phyloP scores from a whole-genome alignment of 1,139 yeast species.

The Saccharomyces hybrid region DNA sequence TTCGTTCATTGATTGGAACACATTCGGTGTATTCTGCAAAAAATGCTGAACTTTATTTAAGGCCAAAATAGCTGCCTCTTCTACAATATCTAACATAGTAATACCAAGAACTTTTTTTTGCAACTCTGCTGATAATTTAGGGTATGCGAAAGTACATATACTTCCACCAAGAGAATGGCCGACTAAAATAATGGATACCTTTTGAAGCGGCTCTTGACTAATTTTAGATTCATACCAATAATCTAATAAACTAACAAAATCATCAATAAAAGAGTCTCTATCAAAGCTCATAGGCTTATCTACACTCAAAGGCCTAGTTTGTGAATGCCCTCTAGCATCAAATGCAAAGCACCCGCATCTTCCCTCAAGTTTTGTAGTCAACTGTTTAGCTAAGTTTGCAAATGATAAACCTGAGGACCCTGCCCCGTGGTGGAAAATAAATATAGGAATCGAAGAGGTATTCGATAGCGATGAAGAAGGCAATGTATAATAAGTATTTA shows the following conservation, averaged over 20 bases:
- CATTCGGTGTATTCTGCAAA: conserved; percentile 51
- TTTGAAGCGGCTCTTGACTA: conserved; percentile 16
- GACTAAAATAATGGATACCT: conserved; percentile 43
- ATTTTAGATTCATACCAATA: conserved; percentile 30
- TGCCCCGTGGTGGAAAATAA: conserved; percentile 87
- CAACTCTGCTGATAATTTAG: conserved; percentile 23
- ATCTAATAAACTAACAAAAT: conserved; percentile 44
- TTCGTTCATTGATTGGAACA: conserved; percentile 42
- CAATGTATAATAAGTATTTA: conserved; percentile 54
- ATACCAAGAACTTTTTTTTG: conserved; percentile 47
- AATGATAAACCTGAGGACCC: conserved; percentile 83
- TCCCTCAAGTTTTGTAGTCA: conserved; percentile 28
- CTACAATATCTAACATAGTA: conserved; percentile 82
- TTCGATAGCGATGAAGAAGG: conserved; percentile 35
- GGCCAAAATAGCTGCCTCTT: conserved; percentile 77
- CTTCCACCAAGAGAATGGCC: conserved; percentile 96
- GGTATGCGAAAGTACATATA: conserved; percentile 49
- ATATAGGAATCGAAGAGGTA: conserved; percentile 41
- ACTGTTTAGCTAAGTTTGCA: conserved; percentile 42
- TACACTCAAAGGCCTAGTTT: conserved; percentile 33
- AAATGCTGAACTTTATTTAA: conserved; percentile 58
- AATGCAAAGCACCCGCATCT: conserved; percentile 52
- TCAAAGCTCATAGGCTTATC: conserved; percentile 35
- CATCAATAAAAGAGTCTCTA: conserved; percentile 47
- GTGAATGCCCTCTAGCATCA: conserved; percentile 84